Conservation (phyloP, 75 land plant species). For the Gnetum montanum region DNA sequence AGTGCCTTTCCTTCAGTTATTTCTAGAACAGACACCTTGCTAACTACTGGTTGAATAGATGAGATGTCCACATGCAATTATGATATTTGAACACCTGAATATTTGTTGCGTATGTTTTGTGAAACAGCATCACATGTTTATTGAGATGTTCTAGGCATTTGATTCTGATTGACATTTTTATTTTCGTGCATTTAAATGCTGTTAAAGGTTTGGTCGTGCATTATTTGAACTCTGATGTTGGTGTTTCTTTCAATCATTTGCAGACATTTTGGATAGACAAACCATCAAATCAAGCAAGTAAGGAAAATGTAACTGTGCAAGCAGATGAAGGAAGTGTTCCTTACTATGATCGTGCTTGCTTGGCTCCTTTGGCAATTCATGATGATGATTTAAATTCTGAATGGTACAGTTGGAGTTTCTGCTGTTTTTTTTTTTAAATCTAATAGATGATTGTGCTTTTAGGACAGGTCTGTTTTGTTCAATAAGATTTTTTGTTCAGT, state of each 20-base stretch:
- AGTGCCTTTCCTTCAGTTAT: too few species aligned
- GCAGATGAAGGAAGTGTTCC: conserved; percentile 38
- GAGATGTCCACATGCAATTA: too few species aligned
- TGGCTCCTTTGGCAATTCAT: conserved; percentile 22
- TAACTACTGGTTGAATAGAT: too few species aligned
- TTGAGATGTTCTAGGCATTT: too few species aligned
- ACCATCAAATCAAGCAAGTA: conserved; percentile 34
- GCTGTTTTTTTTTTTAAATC: neutral
- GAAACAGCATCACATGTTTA: too few species aligned
- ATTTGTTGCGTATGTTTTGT: too few species aligned
- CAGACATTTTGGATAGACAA: conserved; percentile 84
- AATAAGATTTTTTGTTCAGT: neutral
- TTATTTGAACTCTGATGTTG: too few species aligned
- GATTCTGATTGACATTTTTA: too few species aligned
- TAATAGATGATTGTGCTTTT: neutral
- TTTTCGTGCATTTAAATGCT: too few species aligned
- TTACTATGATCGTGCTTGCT: conserved; percentile 72
- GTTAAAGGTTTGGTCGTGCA: neutral
- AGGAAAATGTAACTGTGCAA: conserved; percentile 12
- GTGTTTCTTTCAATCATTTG: too few species aligned
- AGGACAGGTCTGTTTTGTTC: neutral
- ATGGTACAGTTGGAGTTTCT: conserved; percentile 29
- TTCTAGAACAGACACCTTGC: too few species aligned
- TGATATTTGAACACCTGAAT: too few species aligned
- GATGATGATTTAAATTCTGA: conserved; percentile 18